Conservation (phyloP, 306 rosid genomes). For the Glycine tomentella region DNA sequence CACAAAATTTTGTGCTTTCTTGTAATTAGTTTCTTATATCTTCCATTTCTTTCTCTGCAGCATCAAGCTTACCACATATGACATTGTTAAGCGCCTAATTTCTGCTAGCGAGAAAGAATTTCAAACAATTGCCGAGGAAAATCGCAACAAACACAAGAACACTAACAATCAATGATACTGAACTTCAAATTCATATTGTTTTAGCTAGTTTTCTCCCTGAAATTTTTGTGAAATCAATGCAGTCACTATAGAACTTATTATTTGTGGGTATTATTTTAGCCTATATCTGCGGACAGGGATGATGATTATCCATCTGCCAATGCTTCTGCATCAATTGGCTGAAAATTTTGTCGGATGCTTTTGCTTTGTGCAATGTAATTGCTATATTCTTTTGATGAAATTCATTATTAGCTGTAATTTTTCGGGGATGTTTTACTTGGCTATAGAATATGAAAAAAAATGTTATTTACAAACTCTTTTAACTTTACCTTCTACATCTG, state of each 20-base stretch:
- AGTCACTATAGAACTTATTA: slow-evolving; percentile 9
- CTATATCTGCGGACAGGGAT: neutral
- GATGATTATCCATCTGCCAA: slow-evolving; percentile 34
- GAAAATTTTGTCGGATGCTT: slow-evolving; percentile 50
- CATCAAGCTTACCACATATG: slow-evolving; percentile 90
- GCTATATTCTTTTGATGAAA: slow-evolving; percentile 21
- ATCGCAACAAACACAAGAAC: slow-evolving; percentile 63
- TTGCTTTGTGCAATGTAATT: slow-evolving; percentile 37
- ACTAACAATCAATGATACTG: slow-evolving; percentile 45
- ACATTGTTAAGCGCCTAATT: slow-evolving; percentile 74
- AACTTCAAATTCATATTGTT: slow-evolving; percentile 32
- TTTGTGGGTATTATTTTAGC: slow-evolving; percentile 34
- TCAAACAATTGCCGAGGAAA: slow-evolving; percentile 76
- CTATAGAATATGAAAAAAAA: slow-evolving; percentile 25
- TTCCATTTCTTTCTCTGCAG: slow-evolving; percentile 55
- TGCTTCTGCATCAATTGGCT: slow-evolving; percentile 35
- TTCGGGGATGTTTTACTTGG: slow-evolving; percentile 19
- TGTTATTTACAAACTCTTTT: neutral
- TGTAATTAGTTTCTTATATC: slow-evolving; percentile 4
- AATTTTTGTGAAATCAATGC: slow-evolving; percentile 20
- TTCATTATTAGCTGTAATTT: neutral
- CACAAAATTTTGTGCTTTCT: slow-evolving; percentile 10
- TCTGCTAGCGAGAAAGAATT: slow-evolving; percentile 76
- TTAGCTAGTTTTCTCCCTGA: slow-evolving; percentile 18
- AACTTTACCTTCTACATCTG: slow-evolving; percentile 11